Conservation (phyloP, 257 asterid species). For the Jaltomata sinuosa region DNA sequence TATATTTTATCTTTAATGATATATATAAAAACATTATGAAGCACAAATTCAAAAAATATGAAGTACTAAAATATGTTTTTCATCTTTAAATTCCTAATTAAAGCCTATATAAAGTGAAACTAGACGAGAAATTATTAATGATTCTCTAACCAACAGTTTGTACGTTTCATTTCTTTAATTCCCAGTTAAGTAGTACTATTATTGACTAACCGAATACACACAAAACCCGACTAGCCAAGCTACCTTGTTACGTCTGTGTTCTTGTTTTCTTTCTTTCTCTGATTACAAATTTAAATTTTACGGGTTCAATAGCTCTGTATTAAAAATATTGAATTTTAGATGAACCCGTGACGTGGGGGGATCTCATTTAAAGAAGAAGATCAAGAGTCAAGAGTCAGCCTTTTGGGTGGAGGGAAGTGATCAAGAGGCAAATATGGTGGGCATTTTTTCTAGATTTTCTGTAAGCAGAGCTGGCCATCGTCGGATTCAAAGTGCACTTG, state of each 20-base stretch:
- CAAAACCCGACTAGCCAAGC: slow-evolving; percentile 4
- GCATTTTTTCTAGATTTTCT: slow-evolving; percentile 73
- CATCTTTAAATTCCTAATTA: too few species aligned
- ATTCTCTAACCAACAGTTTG: background rate
- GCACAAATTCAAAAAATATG: too few species aligned
- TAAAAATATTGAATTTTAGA: too few species aligned
- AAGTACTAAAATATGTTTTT: too few species aligned
- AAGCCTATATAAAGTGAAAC: background rate
- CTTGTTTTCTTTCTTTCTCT: too few species aligned
- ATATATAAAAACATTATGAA: too few species aligned
- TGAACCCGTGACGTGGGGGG: too few species aligned
- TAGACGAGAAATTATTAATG: background rate
- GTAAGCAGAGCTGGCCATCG: slow-evolving; percentile 47
- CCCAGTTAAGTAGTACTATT: background rate
- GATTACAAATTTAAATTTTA: too few species aligned
- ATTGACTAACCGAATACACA: background rate
- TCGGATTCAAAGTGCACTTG: slow-evolving; percentile 60
- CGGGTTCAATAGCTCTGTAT: too few species aligned
- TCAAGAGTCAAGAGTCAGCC: background rate
- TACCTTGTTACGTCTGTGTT: too few species aligned
- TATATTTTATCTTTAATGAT: too few species aligned
- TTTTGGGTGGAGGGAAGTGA: too few species aligned
- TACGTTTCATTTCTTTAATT: background rate
- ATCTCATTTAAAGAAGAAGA: background rate
- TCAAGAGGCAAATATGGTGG: slow-evolving; percentile 39